phyloP scores from a whole-genome alignment of 805 yeast species.

The Barnettozyma wickerhamii region DNA sequence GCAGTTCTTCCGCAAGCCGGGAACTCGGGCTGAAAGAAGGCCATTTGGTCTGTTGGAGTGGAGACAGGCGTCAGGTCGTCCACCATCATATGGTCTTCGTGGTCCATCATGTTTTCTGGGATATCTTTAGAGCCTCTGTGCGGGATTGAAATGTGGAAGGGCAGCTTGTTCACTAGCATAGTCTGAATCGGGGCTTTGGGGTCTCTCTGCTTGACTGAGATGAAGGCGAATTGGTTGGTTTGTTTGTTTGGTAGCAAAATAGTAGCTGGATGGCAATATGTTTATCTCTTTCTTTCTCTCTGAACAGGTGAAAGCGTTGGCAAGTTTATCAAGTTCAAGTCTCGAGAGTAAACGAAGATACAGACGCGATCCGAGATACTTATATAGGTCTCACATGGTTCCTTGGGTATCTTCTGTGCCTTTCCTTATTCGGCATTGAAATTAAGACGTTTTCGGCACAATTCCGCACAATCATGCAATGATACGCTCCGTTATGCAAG shows the following conservation, averaged over 20 bases:
- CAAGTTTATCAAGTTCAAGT: neutral
- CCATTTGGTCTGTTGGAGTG: constrained; percentile 22
- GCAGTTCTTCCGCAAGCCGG: constrained; percentile 24
- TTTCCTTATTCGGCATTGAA: neutral
- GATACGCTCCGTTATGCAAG: neutral
- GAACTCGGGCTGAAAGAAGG: constrained; percentile 13
- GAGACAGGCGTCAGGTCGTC: constrained; percentile 22
- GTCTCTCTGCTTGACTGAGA: too few relatives aligned
- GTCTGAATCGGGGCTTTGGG: too few relatives aligned
- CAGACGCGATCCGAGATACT: neutral
- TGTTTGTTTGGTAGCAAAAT: too few relatives aligned
- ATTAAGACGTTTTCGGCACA: neutral
- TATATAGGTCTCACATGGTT: neutral
- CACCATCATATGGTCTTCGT: constrained; percentile 15
- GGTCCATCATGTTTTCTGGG: constrained; percentile 1
- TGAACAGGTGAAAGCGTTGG: neutral
- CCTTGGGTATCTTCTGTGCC: neutral
- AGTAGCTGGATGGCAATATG: too few relatives aligned
- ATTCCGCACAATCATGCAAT: neutral
- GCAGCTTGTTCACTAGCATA: constrained; percentile 20
- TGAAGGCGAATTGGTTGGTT: too few relatives aligned
- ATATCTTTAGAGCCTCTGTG: neutral
- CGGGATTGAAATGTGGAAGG: constrained; percentile 11
- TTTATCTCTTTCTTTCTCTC: too few relatives aligned
- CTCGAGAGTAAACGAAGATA: neutral